Evolutionary conservation across 2,329 filamentous ascomycete species (phyloP), one percentile per base, ranked within the genome.

Genomic region (Diaporthe caulivora): DNA sequence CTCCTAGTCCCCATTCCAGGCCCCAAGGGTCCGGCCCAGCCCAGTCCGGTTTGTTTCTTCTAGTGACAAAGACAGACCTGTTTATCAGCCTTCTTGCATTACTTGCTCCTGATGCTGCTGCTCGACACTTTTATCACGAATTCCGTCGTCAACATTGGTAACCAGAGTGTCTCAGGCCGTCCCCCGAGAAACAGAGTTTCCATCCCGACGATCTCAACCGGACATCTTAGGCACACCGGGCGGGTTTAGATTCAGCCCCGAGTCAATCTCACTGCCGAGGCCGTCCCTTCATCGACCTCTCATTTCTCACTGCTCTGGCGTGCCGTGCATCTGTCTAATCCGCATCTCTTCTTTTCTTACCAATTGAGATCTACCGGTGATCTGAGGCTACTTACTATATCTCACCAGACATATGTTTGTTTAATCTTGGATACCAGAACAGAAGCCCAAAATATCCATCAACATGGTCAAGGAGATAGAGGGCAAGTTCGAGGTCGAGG

Each of bases 401-500:
- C 2, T 53, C 4, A 3, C n/a, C 2, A 51, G 15, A 51, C 7
- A 24, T 51, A 26, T 42, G 24, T 60, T 17, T 21, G 8, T 9
- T 51, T 31, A 24, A 34, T 24, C 17, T 34, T 51, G 18, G 34
- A 65, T 13, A 70, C 24, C 15, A 24, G 18, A 18, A 34, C 42
- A 47, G 40, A 34, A 34, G 3, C 24, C 31, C 10, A 4, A 42
- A 21, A 15, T 17, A 6, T 13, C 34, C 18, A 29, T 70, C 75
- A 80, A 75, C 1, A 86, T 86, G 84, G 83, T 84, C 15, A 76
- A 80, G 42, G 82, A 84, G 74, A 80, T 80, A n/a, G 89, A 91
- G 77, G 87, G 88, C 68, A 85, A 83, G 9, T 88, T 90, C 74
- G 79, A 84, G 40, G 77, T 86, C 47, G 85, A 83, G 54, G 84